Conservation (phyloP, 768 basidiomycete species). For the Vararia minispora region DNA sequence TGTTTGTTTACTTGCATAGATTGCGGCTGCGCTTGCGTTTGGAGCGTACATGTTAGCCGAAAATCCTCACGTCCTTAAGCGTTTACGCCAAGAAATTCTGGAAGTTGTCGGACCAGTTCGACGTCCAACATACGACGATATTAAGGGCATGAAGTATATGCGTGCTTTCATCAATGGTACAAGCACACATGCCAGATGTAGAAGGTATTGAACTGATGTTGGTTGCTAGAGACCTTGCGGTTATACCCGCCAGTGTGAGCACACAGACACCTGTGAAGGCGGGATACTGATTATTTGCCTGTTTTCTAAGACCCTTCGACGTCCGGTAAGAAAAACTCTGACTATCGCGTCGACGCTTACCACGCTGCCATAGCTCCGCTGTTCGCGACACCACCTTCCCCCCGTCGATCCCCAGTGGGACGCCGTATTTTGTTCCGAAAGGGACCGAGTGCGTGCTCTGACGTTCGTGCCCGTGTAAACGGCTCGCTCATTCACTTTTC, state of each 20-base stretch:
- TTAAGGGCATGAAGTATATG: slow-evolving; percentile 21
- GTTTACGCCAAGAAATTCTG: slow-evolving; percentile 21
- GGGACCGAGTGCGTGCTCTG: too few species aligned
- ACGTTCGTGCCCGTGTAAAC: not conserved
- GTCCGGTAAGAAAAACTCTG: not conserved
- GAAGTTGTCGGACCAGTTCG: slow-evolving; percentile 16
- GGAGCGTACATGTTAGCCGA: slow-evolving; percentile 20
- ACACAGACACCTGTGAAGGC: slow-evolving; percentile 22
- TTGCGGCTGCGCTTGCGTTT: slow-evolving; percentile 20
- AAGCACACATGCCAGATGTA: too few species aligned
- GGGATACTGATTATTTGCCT: not conserved
- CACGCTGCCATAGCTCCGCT: too few species aligned
- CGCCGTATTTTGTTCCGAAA: too few species aligned
- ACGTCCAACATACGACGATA: slow-evolving; percentile 22
- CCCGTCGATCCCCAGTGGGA: too few species aligned
- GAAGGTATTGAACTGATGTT: not conserved
- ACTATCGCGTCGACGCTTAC: not conserved
- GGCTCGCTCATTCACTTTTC: not conserved
- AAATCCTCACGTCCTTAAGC: slow-evolving; percentile 19
- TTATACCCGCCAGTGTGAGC: slow-evolving; percentile 17
- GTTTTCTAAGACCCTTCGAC: not conserved
- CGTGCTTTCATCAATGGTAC: slow-evolving; percentile 20
- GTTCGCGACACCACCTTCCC: too few species aligned
- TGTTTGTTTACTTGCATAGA: slow-evolving; percentile 7
- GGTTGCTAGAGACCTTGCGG: slow-evolving; percentile 15